Evolutionary conservation across 1,284 basidiomycete genomes (phyloP).

Genomic region (Irpex sp.): DNA sequence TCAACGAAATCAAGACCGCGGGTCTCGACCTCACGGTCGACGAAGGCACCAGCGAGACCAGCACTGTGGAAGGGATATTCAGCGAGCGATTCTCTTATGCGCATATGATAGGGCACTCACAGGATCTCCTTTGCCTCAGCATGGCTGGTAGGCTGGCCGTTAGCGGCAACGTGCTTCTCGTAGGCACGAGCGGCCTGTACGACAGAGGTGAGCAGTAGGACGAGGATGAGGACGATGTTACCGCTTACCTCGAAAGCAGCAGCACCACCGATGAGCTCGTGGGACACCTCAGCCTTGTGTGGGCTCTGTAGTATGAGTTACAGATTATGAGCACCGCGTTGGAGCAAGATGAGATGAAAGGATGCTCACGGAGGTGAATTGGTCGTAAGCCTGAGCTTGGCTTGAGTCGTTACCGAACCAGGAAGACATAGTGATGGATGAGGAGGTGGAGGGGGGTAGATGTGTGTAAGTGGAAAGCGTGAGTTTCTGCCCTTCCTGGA

Average conservation of each 20-base stretch:
- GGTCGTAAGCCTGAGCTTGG: conserved; percentile 40
- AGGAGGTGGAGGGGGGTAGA: conserved; percentile 13
- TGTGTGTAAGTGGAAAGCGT: conserved; percentile 1
- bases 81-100: too few relatives aligned
- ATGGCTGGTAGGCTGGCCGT: conserved; percentile 36
- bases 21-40: conserved; percentile 42
- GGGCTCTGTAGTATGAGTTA: conserved; percentile 36
- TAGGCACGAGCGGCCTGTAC: conserved; percentile 37
- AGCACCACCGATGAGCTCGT: conserved; percentile 64
- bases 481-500: background rate
- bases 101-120: conserved; percentile 14
- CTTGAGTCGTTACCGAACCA: conserved; percentile 50
- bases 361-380: conserved; percentile 31
- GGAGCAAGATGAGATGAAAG: background rate
- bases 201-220: background rate
- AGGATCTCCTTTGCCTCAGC: conserved; percentile 37
- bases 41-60: conserved; percentile 41
- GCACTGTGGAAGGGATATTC: conserved; percentile 22
- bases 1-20: conserved; percentile 43
- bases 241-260: conserved; percentile 41
- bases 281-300: conserved; percentile 54
- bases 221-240: background rate
- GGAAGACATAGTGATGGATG: conserved; percentile 38
- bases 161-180: conserved; percentile 35
- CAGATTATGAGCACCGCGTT: conserved; percentile 16